phyloP scores from a whole-genome alignment of 192 early-diverging fungal species.

The Entomortierella parvispora region DNA sequence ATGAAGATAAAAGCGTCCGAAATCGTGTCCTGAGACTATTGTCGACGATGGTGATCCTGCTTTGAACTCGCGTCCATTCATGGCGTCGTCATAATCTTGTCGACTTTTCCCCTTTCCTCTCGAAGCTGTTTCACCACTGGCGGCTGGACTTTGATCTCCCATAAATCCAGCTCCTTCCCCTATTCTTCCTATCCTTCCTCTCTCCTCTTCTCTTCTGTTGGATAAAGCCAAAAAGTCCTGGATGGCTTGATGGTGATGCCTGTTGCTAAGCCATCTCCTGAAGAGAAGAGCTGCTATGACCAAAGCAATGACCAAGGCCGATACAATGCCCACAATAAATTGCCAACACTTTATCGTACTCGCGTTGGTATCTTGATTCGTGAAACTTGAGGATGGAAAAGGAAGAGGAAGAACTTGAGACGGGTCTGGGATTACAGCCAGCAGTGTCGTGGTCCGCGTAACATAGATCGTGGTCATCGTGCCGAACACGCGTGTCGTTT shows the following conservation, averaged over 20 bases:
- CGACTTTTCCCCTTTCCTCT: no score
- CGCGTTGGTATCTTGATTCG: not conserved
- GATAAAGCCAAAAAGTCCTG: not conserved
- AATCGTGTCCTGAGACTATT: no score
- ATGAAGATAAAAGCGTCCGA: no score
- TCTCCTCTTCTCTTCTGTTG: no score
- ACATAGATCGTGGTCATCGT: conserved; percentile 23
- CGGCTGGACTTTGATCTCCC: no score
- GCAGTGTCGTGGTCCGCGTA: conserved; percentile 3
- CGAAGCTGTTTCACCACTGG: no score
- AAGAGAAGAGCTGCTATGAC: conserved; percentile 8
- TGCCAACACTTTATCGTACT: conserved; percentile 22
- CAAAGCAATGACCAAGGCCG: conserved; percentile 8
- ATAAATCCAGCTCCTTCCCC: not conserved
- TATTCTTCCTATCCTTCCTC: not conserved
- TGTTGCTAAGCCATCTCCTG: not conserved
- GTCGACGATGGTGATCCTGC: no score
- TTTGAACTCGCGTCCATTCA: no score
- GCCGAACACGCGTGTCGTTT: conserved; percentile 32
- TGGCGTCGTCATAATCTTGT: no score
- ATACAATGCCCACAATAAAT: conserved; percentile 24
- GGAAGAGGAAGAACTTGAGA: conserved; percentile 18
- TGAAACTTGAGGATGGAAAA: not conserved
- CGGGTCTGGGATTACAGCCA: conserved; percentile 31
- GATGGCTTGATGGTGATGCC: not conserved